phyloP scores from a whole-genome alignment of 2,329 filamentous ascomycete species.

The Fusarium tricinctum region DNA sequence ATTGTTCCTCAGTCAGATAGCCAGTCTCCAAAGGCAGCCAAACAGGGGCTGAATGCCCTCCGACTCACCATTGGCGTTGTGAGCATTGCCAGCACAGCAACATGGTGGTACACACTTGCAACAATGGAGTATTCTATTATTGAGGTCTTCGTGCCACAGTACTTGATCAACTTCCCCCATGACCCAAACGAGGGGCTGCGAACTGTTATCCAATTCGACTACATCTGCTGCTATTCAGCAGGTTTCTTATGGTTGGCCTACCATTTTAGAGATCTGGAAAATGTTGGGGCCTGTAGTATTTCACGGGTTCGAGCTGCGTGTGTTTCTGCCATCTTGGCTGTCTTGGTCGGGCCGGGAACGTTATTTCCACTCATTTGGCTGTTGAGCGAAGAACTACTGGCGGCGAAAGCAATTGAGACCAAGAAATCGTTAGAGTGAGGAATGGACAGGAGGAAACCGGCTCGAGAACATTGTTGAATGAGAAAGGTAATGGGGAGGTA shows the following conservation, averaged over 20 bases:
- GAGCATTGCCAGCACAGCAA: constrained; percentile 8
- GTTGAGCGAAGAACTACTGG: constrained; percentile 38
- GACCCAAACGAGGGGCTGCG: constrained; percentile 27
- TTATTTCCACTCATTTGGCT: constrained; percentile 41
- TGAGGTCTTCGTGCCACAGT: constrained; percentile 45
- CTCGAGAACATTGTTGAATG: neutral
- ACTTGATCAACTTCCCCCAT: constrained; percentile 40
- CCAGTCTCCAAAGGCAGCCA: fast-evolving
- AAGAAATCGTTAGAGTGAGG: neutral
- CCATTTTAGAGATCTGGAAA: constrained; percentile 45
- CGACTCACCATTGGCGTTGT: constrained; percentile 8
- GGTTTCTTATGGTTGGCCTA: constrained; percentile 46
- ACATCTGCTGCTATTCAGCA: constrained; percentile 40
- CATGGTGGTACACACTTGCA: constrained; percentile 43
- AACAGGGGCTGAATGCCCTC: neutral
- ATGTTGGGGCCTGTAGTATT: constrained; percentile 29
- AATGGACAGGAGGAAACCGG: too few relatives aligned
- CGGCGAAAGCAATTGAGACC: neutral
- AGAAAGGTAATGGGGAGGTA: too few relatives aligned
- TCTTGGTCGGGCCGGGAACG: constrained; percentile 32
- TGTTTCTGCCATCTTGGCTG: neutral
- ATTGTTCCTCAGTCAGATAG: neutral
- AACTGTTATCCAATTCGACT: constrained; percentile 50
- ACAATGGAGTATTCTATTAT: constrained; percentile 9
- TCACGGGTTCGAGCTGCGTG: constrained; percentile 9